phyloP scores from a whole-genome alignment of 2,329 filamentous ascomycete species.

The Elsinoe arachidis region DNA sequence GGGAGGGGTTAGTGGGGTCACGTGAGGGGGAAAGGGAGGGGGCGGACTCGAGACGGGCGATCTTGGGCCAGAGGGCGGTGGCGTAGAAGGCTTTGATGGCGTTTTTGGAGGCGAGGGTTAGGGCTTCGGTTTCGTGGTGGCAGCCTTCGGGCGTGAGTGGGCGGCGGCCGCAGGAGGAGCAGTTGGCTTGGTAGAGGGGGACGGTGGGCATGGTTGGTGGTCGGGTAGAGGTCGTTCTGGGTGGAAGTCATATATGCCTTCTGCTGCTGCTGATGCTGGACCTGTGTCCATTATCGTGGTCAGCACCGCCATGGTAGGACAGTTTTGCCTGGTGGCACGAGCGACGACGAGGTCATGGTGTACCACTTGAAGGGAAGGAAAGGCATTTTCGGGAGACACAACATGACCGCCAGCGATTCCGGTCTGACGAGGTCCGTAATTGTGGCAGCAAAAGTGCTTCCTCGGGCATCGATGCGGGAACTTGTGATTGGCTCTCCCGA shows the following conservation, averaged over 20 bases:
- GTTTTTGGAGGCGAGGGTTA: background rate
- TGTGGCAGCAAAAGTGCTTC: constrained; percentile 3
- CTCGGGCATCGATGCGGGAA: background rate
- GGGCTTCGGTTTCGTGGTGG: background rate
- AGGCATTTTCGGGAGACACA: background rate
- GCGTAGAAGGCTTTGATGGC: background rate
- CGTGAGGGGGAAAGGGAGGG: background rate
- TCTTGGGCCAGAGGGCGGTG: background rate
- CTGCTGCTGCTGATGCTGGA: too few relatives aligned
- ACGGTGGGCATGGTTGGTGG: background rate
- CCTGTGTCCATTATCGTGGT: background rate
- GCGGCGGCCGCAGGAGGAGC: background rate
- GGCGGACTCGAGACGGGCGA: background rate
- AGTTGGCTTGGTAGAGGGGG: background rate
- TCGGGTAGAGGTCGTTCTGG: background rate
- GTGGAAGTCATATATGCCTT: background rate
- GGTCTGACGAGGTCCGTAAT: background rate
- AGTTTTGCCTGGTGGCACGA: constrained; percentile 6
- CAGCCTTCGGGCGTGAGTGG: background rate
- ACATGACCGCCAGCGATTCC: background rate
- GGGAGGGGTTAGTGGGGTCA: background rate
- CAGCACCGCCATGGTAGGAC: constrained; percentile 5
- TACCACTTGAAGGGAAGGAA: background rate
- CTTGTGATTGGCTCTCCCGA: background rate
- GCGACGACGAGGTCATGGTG: background rate